Evolutionary conservation across 139 green algal genomes (phyloP), one percentile per base, ranked within the genome.

Genomic region (Monoraphidium neglectum): DNA sequence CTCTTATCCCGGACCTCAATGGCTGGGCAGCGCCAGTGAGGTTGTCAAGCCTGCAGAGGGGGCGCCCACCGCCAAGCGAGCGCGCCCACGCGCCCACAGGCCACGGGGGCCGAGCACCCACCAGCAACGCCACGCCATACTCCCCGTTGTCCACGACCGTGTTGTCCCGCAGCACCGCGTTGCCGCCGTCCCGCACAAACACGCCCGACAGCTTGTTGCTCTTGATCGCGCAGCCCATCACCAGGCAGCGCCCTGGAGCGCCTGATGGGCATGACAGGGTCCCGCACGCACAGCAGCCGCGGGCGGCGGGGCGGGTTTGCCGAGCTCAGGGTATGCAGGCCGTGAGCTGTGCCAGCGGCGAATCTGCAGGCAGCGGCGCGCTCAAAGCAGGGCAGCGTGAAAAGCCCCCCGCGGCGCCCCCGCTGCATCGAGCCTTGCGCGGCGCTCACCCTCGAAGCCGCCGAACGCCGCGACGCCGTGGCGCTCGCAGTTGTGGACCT

Each of bases 401-500:
- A n/a, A n/a, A n/a, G n/a, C n/a, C n/a, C n/a, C n/a, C n/a, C n/a
- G n/a, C n/a, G n/a, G 26, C 24, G 24, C 54, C 8, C 54, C 24
- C 15, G 15, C 15, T 10, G 59, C 59, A 37, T 26, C 59, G 16
- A 18, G 5, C 28, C 24, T 32, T 10, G 16, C 10, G 8, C n/a
- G 16, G 62, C 36, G 32, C 72, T 32, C 32, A 77, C 72, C 60
- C 60, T 77, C 72, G 6, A 77, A 23, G 1, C 40, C 53, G 6
- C 72, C 72, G 68, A 59, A 77, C 4, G 59, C 72, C 33, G 72
- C 72, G 16, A 77, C 72, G 8, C 72, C 72, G 68, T 77, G 72
- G 1, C 43, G 36, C 0, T 30, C 43, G 40, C 72, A 77, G 72
- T 77, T 59, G 16, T 77, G 72, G 8, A 77, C 16, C 21, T 10